Evolutionary conservation across 805 yeast species (phyloP), one percentile per base, ranked within the genome.

Genomic region (Metschnikowia hibisci): DNA sequence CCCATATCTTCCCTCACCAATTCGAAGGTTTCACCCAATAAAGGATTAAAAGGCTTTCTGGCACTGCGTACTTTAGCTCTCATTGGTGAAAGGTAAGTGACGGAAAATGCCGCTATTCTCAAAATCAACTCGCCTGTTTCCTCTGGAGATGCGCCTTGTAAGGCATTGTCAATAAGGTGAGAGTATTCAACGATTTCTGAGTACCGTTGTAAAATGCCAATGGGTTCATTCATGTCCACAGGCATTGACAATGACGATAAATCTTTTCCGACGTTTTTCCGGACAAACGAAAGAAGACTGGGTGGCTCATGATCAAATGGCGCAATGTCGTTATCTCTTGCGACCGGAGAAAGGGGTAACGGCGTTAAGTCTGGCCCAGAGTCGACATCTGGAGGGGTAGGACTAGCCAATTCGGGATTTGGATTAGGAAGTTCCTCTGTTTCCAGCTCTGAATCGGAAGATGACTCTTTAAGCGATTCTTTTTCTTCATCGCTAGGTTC

Each of bases 231-330:
- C 42, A 89, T 77, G 1, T 93, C 82, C 6, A 93, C 96, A 1
- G 99, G 99, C 90, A 91, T 89, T 0, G 96, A 82, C 34, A 90
- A 77, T 1, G 88, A 74, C 0, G 89, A 74, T 44, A 93, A 61
- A 62, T 91, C 98, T 57, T 90, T 91, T 15, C 97, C 97, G 9
- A 91, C 93, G 53, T 88, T 89, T 61, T 90, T 90, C 45, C 96
- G 76, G 39, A 93, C 72, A 54, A 89, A 79, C 1, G 87, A 76
- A 43, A 91, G 67, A 28, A 91, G 63, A 49, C 93, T 84, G 9
- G 96, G 96, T 3, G 98, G 98, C 0, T 80, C 67, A 27, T 81
- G 74, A 0, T 66, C 69, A 41, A 87, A 76, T n/a, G 69, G 68
- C 3, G 72, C 74, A 12, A 90, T 71, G 45, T 78, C 84, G 22